Conservation (phyloP, 2,329 filamentous ascomycete genomes). For the Trichoderma hamatum region DNA sequence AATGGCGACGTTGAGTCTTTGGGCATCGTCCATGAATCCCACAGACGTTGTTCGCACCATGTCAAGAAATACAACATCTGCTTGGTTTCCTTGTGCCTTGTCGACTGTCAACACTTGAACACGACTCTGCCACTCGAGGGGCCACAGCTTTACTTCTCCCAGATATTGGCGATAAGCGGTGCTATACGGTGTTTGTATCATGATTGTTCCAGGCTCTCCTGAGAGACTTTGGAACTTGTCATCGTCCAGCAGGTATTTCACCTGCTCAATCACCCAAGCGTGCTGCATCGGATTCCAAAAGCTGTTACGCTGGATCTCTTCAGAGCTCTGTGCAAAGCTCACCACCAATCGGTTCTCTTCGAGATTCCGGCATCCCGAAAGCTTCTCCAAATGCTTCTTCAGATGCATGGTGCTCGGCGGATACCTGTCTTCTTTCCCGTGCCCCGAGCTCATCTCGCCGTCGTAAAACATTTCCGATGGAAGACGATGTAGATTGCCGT, state of each 20-base stretch:
- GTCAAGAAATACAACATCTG: conserved; percentile 53
- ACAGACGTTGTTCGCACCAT: conserved; percentile 47
- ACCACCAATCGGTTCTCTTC: conserved; percentile 45
- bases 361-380: conserved; percentile 30
- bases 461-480: conserved; percentile 49
- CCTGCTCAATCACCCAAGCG: conserved; percentile 42
- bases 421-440: conserved; percentile 32
- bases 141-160: conserved; percentile 36
- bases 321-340: conserved; percentile 35
- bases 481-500: conserved; percentile 45
- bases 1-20: conserved; percentile 51
- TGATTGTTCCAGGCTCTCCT: conserved; percentile 41
- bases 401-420: conserved; percentile 37
- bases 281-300: conserved; percentile 48
- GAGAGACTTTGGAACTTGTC: conserved; percentile 39
- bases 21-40: conserved; percentile 48
- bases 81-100: conserved; percentile 51
- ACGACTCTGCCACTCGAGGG: conserved; percentile 35
- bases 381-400: conserved; percentile 36
- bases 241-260: conserved; percentile 39
- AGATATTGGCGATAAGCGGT: conserved; percentile 43
- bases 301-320: conserved; percentile 39
- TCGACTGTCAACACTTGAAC: conserved; percentile 50
- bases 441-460: conserved; percentile 42
- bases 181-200: conserved; percentile 51